phyloP scores from a whole-genome alignment of 83 land plant species.

The Larix sibirica region DNA sequence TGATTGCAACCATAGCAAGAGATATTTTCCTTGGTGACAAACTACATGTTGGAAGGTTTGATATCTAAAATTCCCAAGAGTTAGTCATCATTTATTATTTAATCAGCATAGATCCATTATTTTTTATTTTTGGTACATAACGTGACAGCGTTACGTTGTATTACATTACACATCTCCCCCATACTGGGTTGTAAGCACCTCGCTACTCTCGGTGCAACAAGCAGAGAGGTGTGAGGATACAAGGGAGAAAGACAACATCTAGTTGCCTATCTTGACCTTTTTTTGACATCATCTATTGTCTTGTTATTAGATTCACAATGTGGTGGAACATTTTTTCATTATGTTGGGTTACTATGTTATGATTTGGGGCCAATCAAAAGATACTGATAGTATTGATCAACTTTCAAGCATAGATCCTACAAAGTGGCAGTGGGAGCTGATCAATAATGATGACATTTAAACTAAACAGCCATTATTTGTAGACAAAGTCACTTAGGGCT shows the following conservation, averaged over 20 bases:
- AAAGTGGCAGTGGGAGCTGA: neutral
- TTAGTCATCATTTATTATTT: neutral
- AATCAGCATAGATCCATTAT: too few species aligned
- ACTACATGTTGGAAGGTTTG: constrained; percentile 50
- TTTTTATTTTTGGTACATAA: too few species aligned
- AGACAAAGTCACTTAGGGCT: neutral
- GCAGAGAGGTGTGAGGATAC: neutral
- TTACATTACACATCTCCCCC: too few species aligned
- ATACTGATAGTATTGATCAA: neutral
- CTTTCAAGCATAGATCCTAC: neutral
- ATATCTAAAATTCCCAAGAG: neutral
- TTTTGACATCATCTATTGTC: neutral
- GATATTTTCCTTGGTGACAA: constrained; percentile 32
- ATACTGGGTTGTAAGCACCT: too few species aligned
- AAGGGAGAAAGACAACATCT: neutral
- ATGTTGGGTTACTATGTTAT: neutral
- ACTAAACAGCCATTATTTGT: neutral
- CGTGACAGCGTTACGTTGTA: too few species aligned
- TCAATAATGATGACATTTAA: neutral
- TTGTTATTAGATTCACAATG: neutral
- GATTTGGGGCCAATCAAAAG: neutral
- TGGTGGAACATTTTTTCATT: constrained; percentile 9
- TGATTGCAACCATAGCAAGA: constrained; percentile 25
- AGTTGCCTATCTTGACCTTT: neutral
- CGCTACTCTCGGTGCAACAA: neutral